Evolutionary conservation across 140 eudicot genomes (phyloP).

Genomic region (Anethum foeniculum): DNA sequence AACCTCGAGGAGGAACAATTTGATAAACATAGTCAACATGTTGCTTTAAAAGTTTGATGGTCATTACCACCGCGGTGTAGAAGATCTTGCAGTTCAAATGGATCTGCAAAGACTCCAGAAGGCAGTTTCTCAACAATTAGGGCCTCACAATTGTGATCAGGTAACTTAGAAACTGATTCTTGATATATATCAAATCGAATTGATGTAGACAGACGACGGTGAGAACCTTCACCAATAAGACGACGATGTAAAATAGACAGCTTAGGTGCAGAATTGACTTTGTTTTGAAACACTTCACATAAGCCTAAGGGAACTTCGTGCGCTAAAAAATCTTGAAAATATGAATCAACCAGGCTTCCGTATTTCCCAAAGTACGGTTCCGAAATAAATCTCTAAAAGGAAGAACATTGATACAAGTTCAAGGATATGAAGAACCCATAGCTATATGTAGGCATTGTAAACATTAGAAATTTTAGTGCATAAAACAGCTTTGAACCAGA

Average conservation of each 20-base stretch:
- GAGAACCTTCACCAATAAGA: slow-evolving; percentile 88
- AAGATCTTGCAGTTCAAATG: slow-evolving; percentile 83
- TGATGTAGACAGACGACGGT: slow-evolving; percentile 55
- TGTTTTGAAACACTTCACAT: slow-evolving; percentile 18
- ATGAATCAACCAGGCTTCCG: slow-evolving; percentile 32
- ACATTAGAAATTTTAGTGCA: not conserved
- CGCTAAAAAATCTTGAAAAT: slow-evolving; percentile 37
- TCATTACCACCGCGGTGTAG: slow-evolving; percentile 58
- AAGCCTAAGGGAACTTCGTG: slow-evolving; percentile 25
- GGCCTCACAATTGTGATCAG: slow-evolving; percentile 41
- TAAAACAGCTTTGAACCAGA: not conserved
- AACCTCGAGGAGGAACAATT: not conserved
- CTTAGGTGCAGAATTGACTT: slow-evolving; percentile 22
- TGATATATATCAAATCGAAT: slow-evolving; percentile 32
- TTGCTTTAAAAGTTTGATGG: slow-evolving; percentile 7
- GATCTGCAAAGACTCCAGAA: slow-evolving; percentile 88
- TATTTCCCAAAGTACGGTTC: slow-evolving; percentile 52
- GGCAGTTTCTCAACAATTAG: slow-evolving; percentile 67
- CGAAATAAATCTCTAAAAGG: slow-evolving; percentile 39
- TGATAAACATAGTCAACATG: not conserved
- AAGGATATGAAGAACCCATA: not conserved
- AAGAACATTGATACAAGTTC: not conserved
- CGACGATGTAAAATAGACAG: slow-evolving; percentile 30
- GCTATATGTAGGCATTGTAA: not conserved
- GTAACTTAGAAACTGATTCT: slow-evolving; percentile 28